These are phyloP conservation scores for Aspergillus tanneri DNA, from an alignment of 2,329 filamentous ascomycete species.

Conservation along the genomic window DNA sequence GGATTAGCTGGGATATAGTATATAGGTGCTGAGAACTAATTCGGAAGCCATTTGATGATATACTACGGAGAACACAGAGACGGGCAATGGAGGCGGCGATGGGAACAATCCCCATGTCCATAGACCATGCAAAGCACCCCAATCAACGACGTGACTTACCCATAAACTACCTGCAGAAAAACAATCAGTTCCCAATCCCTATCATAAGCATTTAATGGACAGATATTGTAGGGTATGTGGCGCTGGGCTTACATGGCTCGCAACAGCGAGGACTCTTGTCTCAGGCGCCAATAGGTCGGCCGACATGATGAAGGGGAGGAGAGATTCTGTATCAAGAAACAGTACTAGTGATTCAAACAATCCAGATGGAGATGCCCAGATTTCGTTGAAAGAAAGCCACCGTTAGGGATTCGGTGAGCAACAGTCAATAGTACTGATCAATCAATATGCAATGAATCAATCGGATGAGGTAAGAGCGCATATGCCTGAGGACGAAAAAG, in stretches of 20 bases:
- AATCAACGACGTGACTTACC: constrained; percentile 25
- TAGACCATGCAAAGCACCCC: too few species aligned
- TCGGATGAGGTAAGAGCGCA: neutral
- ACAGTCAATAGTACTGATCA: too few species aligned
- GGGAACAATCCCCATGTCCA: too few species aligned
- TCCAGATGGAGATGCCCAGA: too few species aligned
- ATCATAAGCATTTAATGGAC: neutral
- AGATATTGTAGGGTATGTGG: constrained; percentile 12
- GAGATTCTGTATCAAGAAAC: neutral
- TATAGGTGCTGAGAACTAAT: too few species aligned
- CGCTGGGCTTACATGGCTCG: constrained; percentile 74
- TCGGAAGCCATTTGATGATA: too few species aligned
- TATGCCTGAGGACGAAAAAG: too few species aligned
- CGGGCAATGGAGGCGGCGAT: too few species aligned
- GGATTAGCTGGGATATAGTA: constrained; percentile 15
- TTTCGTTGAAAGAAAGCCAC: too few species aligned
- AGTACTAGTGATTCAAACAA: too few species aligned
- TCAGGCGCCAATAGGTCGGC: constrained; percentile 53
- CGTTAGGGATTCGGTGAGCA: too few species aligned
- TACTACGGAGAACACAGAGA: too few species aligned
- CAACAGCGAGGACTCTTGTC: constrained; percentile 76
- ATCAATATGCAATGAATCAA: neutral
- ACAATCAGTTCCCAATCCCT: neutral
- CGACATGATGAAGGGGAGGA: constrained; percentile 24
- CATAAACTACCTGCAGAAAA: constrained; percentile 33